These are phyloP conservation scores for Phytophthora pistaciae DNA, from an alignment of 352 stramenopile genomes.

Conservation along the genomic window DNA sequence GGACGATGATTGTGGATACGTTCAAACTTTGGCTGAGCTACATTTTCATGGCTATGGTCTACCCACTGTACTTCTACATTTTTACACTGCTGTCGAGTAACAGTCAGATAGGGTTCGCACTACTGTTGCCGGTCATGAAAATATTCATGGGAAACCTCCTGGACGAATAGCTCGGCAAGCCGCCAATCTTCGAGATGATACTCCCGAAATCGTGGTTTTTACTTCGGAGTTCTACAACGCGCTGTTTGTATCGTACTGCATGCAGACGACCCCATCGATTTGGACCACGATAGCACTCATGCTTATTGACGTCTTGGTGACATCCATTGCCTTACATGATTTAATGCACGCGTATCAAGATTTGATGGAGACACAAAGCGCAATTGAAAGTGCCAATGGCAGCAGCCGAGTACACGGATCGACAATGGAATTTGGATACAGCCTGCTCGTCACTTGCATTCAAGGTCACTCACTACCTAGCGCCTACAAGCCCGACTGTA, in stretches of 20 bases:
- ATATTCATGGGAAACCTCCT: conserved; percentile 24
- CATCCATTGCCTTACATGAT: conserved; percentile 9
- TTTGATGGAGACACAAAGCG: neutral
- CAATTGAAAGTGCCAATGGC: neutral
- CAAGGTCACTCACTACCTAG: no score
- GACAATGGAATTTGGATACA: neutral
- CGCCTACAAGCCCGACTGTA: no score
- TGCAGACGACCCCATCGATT: conserved; percentile 28
- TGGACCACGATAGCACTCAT: conserved; percentile 29
- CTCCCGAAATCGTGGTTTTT: conserved; percentile 25
- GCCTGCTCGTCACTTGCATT: no score
- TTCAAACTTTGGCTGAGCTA: conserved; percentile 14
- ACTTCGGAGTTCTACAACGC: conserved; percentile 38
- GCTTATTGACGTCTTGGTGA: conserved; percentile 17
- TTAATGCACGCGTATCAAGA: neutral
- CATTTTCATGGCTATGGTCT: conserved; percentile 20
- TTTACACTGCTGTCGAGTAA: conserved; percentile 21
- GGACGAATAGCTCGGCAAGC: conserved; percentile 7
- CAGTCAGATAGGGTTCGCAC: conserved; percentile 21
- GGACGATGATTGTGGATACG: conserved; percentile 1
- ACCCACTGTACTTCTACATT: conserved; percentile 28
- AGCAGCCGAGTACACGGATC: neutral
- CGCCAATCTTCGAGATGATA: conserved; percentile 10
- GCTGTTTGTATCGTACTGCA: conserved; percentile 34
- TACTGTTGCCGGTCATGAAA: conserved; percentile 38